Base-by-base conservation (phyloP, 2,329 filamentous ascomycete species). In the Colletotrichum sp. region DNA sequence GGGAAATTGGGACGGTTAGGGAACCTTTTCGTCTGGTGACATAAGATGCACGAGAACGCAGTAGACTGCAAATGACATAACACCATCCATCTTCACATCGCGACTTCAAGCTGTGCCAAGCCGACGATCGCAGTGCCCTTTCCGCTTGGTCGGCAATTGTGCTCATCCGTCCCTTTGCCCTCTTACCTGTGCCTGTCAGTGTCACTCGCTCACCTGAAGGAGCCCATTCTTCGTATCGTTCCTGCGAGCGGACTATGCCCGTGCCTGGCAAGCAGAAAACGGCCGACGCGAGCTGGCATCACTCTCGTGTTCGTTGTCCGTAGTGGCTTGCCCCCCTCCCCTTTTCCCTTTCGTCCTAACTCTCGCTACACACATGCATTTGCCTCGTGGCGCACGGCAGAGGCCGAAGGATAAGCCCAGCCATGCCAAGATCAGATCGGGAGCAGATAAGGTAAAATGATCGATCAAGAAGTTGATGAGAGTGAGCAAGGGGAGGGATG, bases 21-120 rank as follows among this genome's bases (percentile, higher is more conserved):
- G 57, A 5, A 36, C 21, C 4, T 28, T 18, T 30, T 62, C 36
- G 26, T 55, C 70, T 16, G 26, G 62, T 21, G 44, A 62, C 57
- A 60, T n/a, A n/a, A 13, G 16, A 64, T 34, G 21, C 39, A 57
- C 10, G 10, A n/a, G 24, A 59, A 62, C 34, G 24, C 26, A 6
- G 26, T 72, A 59, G 69, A 75, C 55, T 75, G 44, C 69, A 59
- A 72, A 72, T 49, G 49, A 26, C 62, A 62, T 21, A 32, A 36
- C 16, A 32, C 6, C 30, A 64, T 8, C 36, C 21, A n/a, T 9
- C 34, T 44, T 34, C 55, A 30, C 18, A 18, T 59, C 39, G 63
- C 69, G 44, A 26, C 55, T 64, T 57, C 32, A 9, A 67, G 66
- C 72, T 10, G 57, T 32, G 57, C 73, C 69, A 34, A 75, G 63